These are phyloP conservation scores for Hortiboletus campestris DNA, from an alignment of 768 basidiomycete species.

Conservation along the genomic window DNA sequence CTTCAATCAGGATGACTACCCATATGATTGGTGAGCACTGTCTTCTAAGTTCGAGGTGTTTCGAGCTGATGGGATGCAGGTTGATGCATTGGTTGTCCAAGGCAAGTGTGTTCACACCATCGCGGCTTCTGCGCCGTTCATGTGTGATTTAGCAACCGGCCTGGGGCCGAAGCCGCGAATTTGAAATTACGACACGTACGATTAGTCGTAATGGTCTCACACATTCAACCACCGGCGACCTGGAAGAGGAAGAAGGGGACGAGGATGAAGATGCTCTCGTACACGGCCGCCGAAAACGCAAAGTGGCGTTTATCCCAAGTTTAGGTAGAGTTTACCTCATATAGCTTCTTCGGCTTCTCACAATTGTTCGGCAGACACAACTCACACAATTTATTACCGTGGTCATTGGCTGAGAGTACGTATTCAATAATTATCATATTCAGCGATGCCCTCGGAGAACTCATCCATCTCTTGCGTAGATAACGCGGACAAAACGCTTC, in stretches of 20 bases:
- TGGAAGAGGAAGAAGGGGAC: slow-evolving; percentile 76
- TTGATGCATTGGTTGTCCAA: slow-evolving; percentile 89
- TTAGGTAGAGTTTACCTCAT: slow-evolving; percentile 49
- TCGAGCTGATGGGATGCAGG: slow-evolving; percentile 40
- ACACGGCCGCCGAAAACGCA: slow-evolving; percentile 71
- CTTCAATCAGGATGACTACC: slow-evolving; percentile 85
- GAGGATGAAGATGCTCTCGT: slow-evolving; percentile 56
- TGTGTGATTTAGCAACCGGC: slow-evolving; percentile 68
- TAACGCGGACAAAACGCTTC: slow-evolving; percentile 76
- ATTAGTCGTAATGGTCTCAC: slow-evolving; percentile 62
- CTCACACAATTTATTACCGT: slow-evolving; percentile 86
- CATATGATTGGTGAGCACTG: slow-evolving; percentile 70
- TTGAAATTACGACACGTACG: slow-evolving; percentile 84
- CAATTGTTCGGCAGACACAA: slow-evolving; percentile 56
- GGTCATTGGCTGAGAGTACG: slow-evolving; percentile 84
- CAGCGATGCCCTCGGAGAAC: slow-evolving; percentile 17
- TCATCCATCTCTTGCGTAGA: slow-evolving; percentile 42
- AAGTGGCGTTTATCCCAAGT: slow-evolving; percentile 85
- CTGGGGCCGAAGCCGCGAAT: slow-evolving; percentile 85
- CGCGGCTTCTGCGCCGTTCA: slow-evolving; percentile 16
- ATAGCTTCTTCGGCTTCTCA: slow-evolving; percentile 14
- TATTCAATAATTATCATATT: slow-evolving; percentile 10
- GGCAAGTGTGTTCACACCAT: slow-evolving; percentile 36
- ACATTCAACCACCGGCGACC: slow-evolving; percentile 68
- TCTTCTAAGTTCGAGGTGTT: not conserved